Evolutionary conservation across 108 stramenopile genomes (phyloP).

Genomic region (Fistulifera pelliculosa): DNA sequence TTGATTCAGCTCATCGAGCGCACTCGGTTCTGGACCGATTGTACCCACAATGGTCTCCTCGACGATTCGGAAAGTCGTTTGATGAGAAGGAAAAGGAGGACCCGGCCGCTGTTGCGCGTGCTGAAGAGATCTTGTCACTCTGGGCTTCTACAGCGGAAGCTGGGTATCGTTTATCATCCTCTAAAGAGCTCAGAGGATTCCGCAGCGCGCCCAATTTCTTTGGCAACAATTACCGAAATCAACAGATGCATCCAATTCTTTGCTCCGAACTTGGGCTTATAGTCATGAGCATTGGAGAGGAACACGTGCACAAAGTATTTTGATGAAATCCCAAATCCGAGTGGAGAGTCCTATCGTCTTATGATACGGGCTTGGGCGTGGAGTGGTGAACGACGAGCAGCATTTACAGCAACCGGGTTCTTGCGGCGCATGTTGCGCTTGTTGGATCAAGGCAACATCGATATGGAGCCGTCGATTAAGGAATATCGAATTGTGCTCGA

Average conservation of each 20-base stretch:
- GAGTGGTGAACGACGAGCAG: conserved; percentile 33
- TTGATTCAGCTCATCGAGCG: no score
- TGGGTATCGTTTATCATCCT: no score
- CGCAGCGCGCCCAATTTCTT: conserved; percentile 39
- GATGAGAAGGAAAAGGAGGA: no score
- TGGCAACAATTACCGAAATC: conserved; percentile 12
- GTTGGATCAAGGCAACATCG: conserved; percentile 31
- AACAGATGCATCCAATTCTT: neutral
- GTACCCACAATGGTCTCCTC: no score
- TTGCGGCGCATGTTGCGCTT: conserved; percentile 58
- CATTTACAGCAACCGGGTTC: conserved; percentile 63
- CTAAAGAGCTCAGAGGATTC: conserved; percentile 18
- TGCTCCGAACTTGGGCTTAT: conserved; percentile 38
- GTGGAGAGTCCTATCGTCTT: conserved; percentile 34
- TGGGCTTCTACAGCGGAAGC: no score
- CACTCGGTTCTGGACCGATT: no score
- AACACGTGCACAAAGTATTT: conserved; percentile 32
- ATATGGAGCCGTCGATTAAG: conserved; percentile 67
- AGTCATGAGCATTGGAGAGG: conserved; percentile 41
- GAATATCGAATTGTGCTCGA: conserved; percentile 63
- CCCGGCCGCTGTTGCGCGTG: no score
- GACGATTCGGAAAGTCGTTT: no score
- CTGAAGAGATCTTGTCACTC: no score
- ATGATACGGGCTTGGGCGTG: conserved; percentile 55
- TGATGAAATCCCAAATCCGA: conserved; percentile 12